Evolutionary conservation across 2,329 filamentous ascomycete species (phyloP).

Genomic region (Xylariales sp.): DNA sequence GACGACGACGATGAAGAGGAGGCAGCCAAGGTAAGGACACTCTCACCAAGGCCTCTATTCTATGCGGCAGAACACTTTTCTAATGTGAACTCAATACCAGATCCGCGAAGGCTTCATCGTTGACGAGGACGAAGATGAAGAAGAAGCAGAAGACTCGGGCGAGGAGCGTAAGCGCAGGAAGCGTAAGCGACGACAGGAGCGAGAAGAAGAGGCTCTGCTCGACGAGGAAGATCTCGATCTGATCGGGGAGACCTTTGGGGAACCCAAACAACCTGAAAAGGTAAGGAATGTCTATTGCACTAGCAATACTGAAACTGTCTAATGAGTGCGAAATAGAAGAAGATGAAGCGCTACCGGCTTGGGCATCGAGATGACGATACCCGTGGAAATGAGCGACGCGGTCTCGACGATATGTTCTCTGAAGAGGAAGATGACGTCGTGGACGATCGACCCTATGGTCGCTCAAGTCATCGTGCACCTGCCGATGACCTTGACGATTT

Average conservation of each 20-base stretch:
- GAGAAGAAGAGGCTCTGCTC: slow-evolving; percentile 80
- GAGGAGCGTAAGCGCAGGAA: slow-evolving; percentile 65
- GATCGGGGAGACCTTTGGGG: slow-evolving; percentile 77
- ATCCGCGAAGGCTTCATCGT: slow-evolving; percentile 94
- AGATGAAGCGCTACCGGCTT: slow-evolving; percentile 95
- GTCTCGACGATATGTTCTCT: slow-evolving; percentile 88
- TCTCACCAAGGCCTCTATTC: too few relatives aligned
- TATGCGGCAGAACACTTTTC: too few relatives aligned
- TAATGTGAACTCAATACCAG: slow-evolving; percentile 38
- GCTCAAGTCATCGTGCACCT: slow-evolving; percentile 52
- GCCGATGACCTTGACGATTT: slow-evolving; percentile 89
- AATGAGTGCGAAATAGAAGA: slow-evolving; percentile 52
- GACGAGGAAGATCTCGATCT: slow-evolving; percentile 96
- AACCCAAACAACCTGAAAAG: slow-evolving; percentile 62
- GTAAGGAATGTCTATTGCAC: slow-evolving; percentile 40
- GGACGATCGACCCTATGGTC: slow-evolving; percentile 48
- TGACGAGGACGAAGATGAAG: slow-evolving; percentile 77
- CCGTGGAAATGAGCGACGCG: slow-evolving; percentile 59
- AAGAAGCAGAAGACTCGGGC: slow-evolving; percentile 56
- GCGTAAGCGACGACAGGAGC: slow-evolving; percentile 67
- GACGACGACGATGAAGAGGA: slow-evolving; percentile 90
- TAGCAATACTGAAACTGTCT: slow-evolving; percentile 19
- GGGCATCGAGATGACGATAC: slow-evolving; percentile 75
- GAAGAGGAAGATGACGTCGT: slow-evolving; percentile 81
- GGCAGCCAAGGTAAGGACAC: slow-evolving; percentile 65